These are phyloP conservation scores for Naganishia albida DNA, from an alignment of 1,284 basidiomycete species.

Conservation along the genomic window DNA sequence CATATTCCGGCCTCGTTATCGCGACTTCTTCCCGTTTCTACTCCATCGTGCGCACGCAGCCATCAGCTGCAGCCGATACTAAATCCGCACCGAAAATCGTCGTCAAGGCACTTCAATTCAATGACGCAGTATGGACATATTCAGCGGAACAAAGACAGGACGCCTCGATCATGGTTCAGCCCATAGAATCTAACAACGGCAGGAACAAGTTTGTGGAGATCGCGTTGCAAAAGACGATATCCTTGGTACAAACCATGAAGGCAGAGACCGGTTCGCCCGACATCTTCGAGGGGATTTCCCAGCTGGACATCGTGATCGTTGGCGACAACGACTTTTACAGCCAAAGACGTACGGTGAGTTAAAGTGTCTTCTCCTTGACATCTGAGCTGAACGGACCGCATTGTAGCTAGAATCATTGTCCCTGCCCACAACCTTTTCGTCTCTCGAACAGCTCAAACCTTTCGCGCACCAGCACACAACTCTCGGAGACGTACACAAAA, in stretches of 20 bases:
- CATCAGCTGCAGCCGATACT: background rate
- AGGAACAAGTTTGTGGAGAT: slow-evolving; percentile 91
- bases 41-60: slow-evolving; percentile 56
- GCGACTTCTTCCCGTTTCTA: slow-evolving; percentile 94
- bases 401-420: slow-evolving; percentile 63
- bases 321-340: slow-evolving; percentile 99
- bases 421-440: slow-evolving; percentile 58
- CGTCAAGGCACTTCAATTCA: slow-evolving; percentile 89
- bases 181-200: slow-evolving; percentile 43
- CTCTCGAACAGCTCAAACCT: slow-evolving; percentile 66
- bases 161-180: slow-evolving; percentile 41
- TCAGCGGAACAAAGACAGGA: slow-evolving; percentile 49
- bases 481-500: slow-evolving; percentile 88
- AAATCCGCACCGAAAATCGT: slow-evolving; percentile 55
- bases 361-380: background rate
- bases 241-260: slow-evolving; percentile 64
- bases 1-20: slow-evolving; percentile 79
- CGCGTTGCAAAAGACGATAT: slow-evolving; percentile 74
- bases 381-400: slow-evolving; percentile 1
- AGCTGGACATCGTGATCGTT: slow-evolving; percentile 75
- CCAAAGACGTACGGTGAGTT: slow-evolving; percentile 74
- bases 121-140: slow-evolving; percentile 77
- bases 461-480: slow-evolving; percentile 72
- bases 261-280: slow-evolving; percentile 42
- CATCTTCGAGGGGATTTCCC: slow-evolving; percentile 54